Base-by-base conservation (phyloP, 192 early-diverging fungal genomes). In the Geranomyces michiganensis region DNA sequence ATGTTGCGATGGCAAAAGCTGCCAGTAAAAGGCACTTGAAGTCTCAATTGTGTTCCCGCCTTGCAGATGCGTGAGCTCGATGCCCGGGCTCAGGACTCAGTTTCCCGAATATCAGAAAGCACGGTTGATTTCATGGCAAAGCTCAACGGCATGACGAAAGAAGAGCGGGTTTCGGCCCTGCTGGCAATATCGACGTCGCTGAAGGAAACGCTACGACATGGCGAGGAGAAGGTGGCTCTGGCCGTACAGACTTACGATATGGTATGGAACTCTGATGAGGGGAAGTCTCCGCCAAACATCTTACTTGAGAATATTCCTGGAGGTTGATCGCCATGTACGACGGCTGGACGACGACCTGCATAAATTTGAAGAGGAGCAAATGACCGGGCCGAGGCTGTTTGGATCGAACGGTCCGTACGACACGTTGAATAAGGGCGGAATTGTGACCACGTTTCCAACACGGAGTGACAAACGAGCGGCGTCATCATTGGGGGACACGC, bases 241-340 rank as follows among this genome's bases (percentile, higher is more conserved):
- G 97, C 97, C 15, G 91, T 90, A 44, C 90, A 96, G 44, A 96
- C 95, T 0, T 98, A 93, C 72, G 95, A 99, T 65, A 82, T 92
- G 73, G 96, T 96, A 74, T 15, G 15, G n/a, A 26, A 53, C n/a
- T 26, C n/a, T 53, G 7, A 7, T 78, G n/a, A n/a, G n/a, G 56
- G 10, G 24, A 9, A 12, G 24, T 17, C 17, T 65, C 26, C 8
- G 36, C 41, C 2, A 3, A 2, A 41, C 21, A 1, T 2, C 30
- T 22, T 13, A 44, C 21, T 41, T 13, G 22, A 26, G 51, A 26
- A 26, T 53, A 9, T 26, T 53, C 24, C 51, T 9, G 4, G 73
- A 91, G 87, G 91, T 92, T 9, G 96, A 98, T 70, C 86, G 91
- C 62, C 94, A 96, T 77, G 91, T 94, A 46, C 83, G 92, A 26